phyloP scores from a whole-genome alignment of 129 eudicot species.

The Ambrosia trifida region DNA sequence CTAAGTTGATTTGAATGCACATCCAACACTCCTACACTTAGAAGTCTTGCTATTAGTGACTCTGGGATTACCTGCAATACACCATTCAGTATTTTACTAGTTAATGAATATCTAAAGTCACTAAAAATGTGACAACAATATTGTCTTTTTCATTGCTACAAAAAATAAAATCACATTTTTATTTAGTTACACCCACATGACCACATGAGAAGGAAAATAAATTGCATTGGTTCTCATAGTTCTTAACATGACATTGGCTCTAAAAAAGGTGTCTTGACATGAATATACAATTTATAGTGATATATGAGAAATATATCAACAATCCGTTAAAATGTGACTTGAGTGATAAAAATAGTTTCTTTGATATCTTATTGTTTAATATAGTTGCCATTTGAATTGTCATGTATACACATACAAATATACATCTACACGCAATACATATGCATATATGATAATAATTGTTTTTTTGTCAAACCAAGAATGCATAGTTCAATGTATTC shows the following conservation, averaged over 20 bases:
- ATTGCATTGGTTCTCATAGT: too few species aligned
- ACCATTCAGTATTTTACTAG: slow-evolving; percentile 14
- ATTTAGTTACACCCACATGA: too few species aligned
- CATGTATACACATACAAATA: neutral
- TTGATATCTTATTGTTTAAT: neutral
- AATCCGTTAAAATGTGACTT: neutral
- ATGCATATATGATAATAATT: neutral
- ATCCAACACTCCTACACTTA: slow-evolving; percentile 65
- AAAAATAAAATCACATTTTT: too few species aligned
- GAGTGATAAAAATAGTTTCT: neutral
- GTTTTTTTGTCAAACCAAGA: neutral
- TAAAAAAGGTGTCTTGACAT: too few species aligned
- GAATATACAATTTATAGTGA: too few species aligned
- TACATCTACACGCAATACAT: neutral
- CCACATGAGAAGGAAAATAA: too few species aligned
- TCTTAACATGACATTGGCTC: too few species aligned
- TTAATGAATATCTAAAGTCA: neutral
- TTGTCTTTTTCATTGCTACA: too few species aligned
- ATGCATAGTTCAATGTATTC: neutral
- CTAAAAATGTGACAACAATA: neutral
- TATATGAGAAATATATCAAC: neutral
- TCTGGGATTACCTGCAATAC: slow-evolving; percentile 74
- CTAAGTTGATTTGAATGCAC: slow-evolving; percentile 83
- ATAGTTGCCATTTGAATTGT: neutral
- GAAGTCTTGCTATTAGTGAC: slow-evolving; percentile 75